A percentile compares a stretch with the other conserved stretches of the same genome.
Evolutionary conservation across 2,329 filamentous ascomycete genomes (phyloP).

Genomic region (Stromatinia cepivora): DNA sequence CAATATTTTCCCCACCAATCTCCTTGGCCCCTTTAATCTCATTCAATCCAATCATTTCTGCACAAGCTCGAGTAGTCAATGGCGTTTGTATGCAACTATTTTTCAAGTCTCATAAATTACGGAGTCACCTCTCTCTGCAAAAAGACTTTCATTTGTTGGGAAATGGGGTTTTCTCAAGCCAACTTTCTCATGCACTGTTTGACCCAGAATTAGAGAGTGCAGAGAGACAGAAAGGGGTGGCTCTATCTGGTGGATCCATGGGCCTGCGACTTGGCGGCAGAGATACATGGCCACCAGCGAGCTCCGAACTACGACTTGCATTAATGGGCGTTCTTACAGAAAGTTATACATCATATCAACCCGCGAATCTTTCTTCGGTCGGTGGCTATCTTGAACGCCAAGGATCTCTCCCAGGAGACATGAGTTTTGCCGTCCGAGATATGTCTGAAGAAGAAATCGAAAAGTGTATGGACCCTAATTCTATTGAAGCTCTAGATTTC

Average conservation of each 20-base stretch:
- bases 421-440: conserved; percentile 84
- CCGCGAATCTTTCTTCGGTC: conserved; percentile 36
- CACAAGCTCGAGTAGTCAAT: conserved; percentile 77
- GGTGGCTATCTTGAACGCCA: conserved; percentile 38
- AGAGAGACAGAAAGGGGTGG: conserved; percentile 68
- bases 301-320: conserved; percentile 85
- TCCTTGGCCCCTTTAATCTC: conserved; percentile 66
- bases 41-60: conserved; percentile 69
- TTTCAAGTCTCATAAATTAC: conserved; percentile 71
- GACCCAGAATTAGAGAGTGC: conserved; percentile 78
- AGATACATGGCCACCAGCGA: conserved; percentile 88
- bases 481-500: conserved; percentile 89
- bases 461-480: conserved; percentile 77
- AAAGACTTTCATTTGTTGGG: conserved; percentile 80
- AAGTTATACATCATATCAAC: conserved; percentile 53
- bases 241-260: conserved; percentile 70
- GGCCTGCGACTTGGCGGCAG: conserved; percentile 80
- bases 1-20: conserved; percentile 39
- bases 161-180: conserved; percentile 79
- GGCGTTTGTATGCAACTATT: conserved; percentile 74
- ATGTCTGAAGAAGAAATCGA: conserved; percentile 77
- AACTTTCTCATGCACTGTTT: conserved; percentile 80
- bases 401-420: conserved; percentile 60
- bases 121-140: conserved; percentile 72
- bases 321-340: conserved; percentile 84